These are phyloP conservation scores for Miscanthus lutarioriparius DNA, from an alignment of 176 grass and related monocot species.

Conservation along the genomic window DNA sequence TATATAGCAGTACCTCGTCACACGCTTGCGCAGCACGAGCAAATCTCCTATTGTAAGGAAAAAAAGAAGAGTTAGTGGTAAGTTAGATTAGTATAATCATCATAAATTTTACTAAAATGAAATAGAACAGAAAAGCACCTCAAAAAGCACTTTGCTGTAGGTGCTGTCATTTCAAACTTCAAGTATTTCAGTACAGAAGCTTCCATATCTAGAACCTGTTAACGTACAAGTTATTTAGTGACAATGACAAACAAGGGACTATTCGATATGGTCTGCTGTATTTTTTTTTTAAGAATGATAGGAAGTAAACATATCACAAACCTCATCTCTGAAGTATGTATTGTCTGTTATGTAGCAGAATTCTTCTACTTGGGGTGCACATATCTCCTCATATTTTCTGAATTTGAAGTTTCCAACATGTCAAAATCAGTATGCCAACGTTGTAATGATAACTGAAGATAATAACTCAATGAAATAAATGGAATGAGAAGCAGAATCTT, in stretches of 20 bases:
- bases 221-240: conserved; percentile 21
- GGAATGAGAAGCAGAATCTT: conserved; percentile 43
- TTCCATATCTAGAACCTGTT: conserved; percentile 94
- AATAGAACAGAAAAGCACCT: conserved; percentile 45
- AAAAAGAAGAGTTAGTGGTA: neutral
- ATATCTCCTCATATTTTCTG: conserved; percentile 99
- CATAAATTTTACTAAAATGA: neutral
- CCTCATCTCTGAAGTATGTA: conserved; percentile 98
- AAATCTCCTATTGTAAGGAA: conserved; percentile 68
- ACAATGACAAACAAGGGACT: neutral
- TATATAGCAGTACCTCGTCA: conserved; percentile 61
- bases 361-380: conserved; percentile 99
- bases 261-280: neutral
- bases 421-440: conserved; percentile 10
- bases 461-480: neutral
- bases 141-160: conserved; percentile 91
- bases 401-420: conserved; percentile 1
- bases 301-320: neutral
- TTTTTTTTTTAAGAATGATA: neutral
- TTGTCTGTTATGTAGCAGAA: conserved; percentile 99
- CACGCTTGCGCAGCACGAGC: conserved; percentile 80
- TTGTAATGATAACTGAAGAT: neutral
- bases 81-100: neutral
- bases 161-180: conserved; percentile 95
- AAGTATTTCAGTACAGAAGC: conserved; percentile 78